Conservation (phyloP, 2,329 filamentous ascomycete genomes). For the Ambrosiella beaveri region DNA sequence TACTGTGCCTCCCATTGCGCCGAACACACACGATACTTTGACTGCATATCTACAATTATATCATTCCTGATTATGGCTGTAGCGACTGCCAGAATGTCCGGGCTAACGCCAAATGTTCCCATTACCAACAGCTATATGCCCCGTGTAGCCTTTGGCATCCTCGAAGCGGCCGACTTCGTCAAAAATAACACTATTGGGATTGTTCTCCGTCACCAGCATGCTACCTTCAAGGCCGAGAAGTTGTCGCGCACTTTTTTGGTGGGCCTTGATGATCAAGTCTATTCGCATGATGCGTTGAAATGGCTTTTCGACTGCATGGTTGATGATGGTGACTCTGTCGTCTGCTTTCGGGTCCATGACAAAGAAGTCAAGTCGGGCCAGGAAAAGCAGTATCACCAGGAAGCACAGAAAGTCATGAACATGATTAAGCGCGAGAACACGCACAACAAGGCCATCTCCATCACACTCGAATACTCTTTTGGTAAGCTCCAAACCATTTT, state of each 20-base stretch:
- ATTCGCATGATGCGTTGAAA: slow-evolving; percentile 80
- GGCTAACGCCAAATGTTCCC: slow-evolving; percentile 6
- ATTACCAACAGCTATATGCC: slow-evolving; percentile 32
- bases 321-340: slow-evolving; percentile 83
- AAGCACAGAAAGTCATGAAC: slow-evolving; percentile 58
- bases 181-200: slow-evolving; percentile 49
- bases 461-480: slow-evolving; percentile 73
- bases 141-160: slow-evolving; percentile 45
- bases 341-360: slow-evolving; percentile 77
- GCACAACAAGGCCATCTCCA: slow-evolving; percentile 64
- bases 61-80: not conserved
- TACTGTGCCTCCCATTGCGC: not conserved
- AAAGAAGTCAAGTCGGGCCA: slow-evolving; percentile 55
- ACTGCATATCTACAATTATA: not conserved
- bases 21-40: not conserved
- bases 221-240: slow-evolving; percentile 64
- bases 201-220: slow-evolving; percentile 71
- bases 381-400: slow-evolving; percentile 54
- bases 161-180: slow-evolving; percentile 38
- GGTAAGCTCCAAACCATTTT: slow-evolving; percentile 84
- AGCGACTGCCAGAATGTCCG: slow-evolving; percentile 5
- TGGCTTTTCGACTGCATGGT: slow-evolving; percentile 87
- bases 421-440: slow-evolving; percentile 63
- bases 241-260: slow-evolving; percentile 79
- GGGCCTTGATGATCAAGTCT: slow-evolving; percentile 77